Percentiles rank a stretch among this genome's conserved stretches.
Evolutionary conservation across 768 basidiomycete genomes (phyloP).

Genomic region (Porpolomopsis calyptriformis): DNA sequence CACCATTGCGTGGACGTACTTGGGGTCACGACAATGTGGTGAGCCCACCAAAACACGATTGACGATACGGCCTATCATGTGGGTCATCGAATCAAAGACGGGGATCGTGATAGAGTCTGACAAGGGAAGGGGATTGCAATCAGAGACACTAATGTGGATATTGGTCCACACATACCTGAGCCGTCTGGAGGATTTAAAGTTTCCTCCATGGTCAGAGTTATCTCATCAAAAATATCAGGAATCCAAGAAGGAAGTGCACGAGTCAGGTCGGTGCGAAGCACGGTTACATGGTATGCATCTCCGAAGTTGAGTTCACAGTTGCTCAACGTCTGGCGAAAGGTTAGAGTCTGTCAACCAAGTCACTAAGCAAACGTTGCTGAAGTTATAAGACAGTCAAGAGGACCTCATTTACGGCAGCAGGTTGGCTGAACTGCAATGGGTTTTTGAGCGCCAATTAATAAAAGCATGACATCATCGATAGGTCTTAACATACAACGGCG

Average conservation of each 20-base stretch:
- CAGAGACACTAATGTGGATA: no score
- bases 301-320: no score
- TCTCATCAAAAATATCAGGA: conserved; percentile 5
- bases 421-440: conserved; percentile 6
- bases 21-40: conserved; percentile 4
- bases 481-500: conserved; percentile 7
- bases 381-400: background rate
- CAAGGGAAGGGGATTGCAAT: no score
- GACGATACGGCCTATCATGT: conserved; percentile 5
- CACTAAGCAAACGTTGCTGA: background rate
- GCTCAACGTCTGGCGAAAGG: conserved; percentile 4
- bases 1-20: conserved; percentile 3
- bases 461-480: background rate
- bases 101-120: conserved; percentile 3
- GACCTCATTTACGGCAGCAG: background rate
- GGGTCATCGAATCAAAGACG: conserved; percentile 1
- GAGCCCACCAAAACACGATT: conserved; percentile 5
- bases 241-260: conserved; percentile 5
- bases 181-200: background rate
- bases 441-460: background rate
- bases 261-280: conserved; percentile 5
- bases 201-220: conserved; percentile 2
- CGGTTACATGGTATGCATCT: conserved; percentile 1
- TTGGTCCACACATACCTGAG: no score
- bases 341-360: background rate